Base-by-base conservation (phyloP, 2,329 filamentous ascomycete species). In the Ilyonectria mors-panacis region DNA sequence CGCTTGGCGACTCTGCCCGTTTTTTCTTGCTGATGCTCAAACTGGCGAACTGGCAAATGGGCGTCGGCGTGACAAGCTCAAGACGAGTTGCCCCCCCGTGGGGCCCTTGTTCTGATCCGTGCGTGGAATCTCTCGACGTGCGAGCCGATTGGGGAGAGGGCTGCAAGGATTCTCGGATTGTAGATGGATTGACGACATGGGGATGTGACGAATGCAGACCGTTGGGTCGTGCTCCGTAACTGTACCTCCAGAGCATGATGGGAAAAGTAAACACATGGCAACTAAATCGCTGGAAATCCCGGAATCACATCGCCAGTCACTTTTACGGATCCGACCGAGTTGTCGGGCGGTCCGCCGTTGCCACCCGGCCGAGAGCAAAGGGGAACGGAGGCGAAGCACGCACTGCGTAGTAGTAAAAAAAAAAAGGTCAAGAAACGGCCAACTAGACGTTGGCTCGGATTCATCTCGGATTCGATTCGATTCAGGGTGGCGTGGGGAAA, bases 401-500 rank as follows among this genome's bases (percentile, higher is more conserved):
- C 26, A 26, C 26, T 6, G 26, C n/a, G 48, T 51, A 33, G 15
- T 4, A 2, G 6, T 15, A 51, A 33, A 13, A 13, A 51, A 51
- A 23, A 17, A 42, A 15, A n/a, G 4, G 39, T 42, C 15, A n/a
- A 15, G 17, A n/a, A 42, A 42, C 8, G 28, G 28, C 47, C n/a
- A 35, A 35, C n/a, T 28, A 53, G 19, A 53, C 28, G 28, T 6
- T 13, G 8, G 28, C 48, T 53, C 48, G 48, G 17, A 53, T 35
- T 53, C 28, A 35, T 53, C 48, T 53, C 48, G 48, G 48, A 53
- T 60, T 60, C 50, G 33, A 48, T 17, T 45, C 47, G 56, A 50
- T 39, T 60, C 50, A 65, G 51, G 6, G 58, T 59, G 21, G 57
- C 56, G 50, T 56, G 56, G 63, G 63, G 51, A 53, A 50, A 21